Evolutionary conservation across 805 yeast genomes (phyloP).

Genomic region (Monosporozyma aerobia): DNA sequence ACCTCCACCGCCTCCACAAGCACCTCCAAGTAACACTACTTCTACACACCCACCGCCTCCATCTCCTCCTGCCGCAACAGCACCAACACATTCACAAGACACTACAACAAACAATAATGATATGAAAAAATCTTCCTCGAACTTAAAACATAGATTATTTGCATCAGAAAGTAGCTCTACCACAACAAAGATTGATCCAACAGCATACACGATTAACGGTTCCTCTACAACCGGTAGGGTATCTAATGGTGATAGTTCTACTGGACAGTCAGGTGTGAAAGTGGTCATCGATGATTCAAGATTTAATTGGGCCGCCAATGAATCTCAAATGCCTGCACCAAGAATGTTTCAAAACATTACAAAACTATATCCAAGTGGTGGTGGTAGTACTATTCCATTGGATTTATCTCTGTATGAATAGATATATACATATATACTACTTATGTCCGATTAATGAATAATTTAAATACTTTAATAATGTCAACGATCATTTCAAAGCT

Average conservation of each 20-base stretch:
- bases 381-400: slow-evolving; percentile 87
- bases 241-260: slow-evolving; percentile 3
- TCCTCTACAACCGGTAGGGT: neutral
- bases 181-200: slow-evolving; percentile 12
- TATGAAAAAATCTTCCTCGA: neutral
- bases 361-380: slow-evolving; percentile 88
- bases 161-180: slow-evolving; percentile 22
- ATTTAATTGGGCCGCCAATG: slow-evolving; percentile 56
- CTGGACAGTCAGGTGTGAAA: slow-evolving; percentile 17
- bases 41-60: slow-evolving; percentile 19
- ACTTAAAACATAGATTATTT: slow-evolving; percentile 24
- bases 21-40: slow-evolving; percentile 19
- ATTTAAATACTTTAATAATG: neutral
- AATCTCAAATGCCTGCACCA: slow-evolving; percentile 75
- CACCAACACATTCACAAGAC: neutral
- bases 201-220: slow-evolving; percentile 9
- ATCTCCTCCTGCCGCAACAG: slow-evolving; percentile 5
- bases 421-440: neutral
- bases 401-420: slow-evolving; percentile 34
- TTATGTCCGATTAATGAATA: neutral
- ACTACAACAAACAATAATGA: neutral
- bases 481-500: no score
- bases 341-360: slow-evolving; percentile 60
- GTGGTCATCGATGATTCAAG: slow-evolving; percentile 58
- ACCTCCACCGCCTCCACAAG: slow-evolving; percentile 16